Base-by-base conservation (phyloP, 1,139 yeast genomes). In the Hanseniaspora uvarum region DNA sequence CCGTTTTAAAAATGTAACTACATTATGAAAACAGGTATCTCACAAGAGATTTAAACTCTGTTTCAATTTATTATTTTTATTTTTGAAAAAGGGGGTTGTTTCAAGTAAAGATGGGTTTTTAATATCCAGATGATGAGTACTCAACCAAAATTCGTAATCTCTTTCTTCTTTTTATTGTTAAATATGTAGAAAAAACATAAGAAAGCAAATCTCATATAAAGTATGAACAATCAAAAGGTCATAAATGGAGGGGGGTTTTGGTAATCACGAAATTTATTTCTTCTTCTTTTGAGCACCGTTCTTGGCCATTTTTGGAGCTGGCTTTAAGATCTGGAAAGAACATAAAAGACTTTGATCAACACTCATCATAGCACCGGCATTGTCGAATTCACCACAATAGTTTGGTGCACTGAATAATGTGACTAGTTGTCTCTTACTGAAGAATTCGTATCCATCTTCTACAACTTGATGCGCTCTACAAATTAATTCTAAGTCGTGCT, bases 341-440 rank as follows among this genome's bases (percentile, higher is more conserved):
- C 98, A 92, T 64, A 92, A 77, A 65, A 92, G 78, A 68, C 92
- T 83, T 70, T 89, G 96, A 69, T 92, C 97, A 55, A 92, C 97
- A 64, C 94, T 83, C 98, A 92, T 92, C 95, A 92, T 89, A 38
- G 97, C 97, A 63, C 97, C 98, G 10, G 96, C 96, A 68, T 92
- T 92, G 70, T 92, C 96, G 68, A 92, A 92, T 71, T 92, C 97
- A 61, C 97, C 97, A 78, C 97, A 92, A 69, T 92, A 92, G 71
- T 92, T 92, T 61, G 97, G 98, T 52, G 97, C 97, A 51, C 94
- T 82, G 67, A 92, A 92, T 60, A 92, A 75, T 21, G 98, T 92
- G 55, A 92, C 97, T 67, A 92, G 78, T 71, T 89, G 96, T 65
- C 97, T 83, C 70, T 89, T 89, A 58, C 92, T 81, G 70, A 92